Conservation (phyloP, 768 basidiomycete genomes). For the Lactarius hengduanensis region DNA sequence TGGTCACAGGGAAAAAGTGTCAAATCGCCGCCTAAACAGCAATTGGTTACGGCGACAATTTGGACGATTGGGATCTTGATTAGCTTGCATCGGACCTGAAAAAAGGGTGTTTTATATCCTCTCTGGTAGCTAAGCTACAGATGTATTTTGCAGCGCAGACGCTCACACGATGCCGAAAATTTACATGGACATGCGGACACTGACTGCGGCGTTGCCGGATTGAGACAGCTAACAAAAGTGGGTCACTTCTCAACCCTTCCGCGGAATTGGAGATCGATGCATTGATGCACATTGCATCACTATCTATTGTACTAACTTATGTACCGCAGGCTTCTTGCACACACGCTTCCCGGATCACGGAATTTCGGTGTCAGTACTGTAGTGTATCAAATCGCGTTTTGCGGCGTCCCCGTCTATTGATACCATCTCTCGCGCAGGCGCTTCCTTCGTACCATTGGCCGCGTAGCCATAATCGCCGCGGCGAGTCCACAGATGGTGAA, state of each 20-base stretch:
- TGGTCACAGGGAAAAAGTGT: too few species aligned
- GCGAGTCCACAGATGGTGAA: constrained; percentile 72
- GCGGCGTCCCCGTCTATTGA: constrained; percentile 34
- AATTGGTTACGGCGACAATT: too few species aligned
- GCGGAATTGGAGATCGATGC: not conserved
- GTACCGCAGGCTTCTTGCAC: not conserved
- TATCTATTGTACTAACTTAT: not conserved
- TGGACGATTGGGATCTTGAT: too few species aligned
- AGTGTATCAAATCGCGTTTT: not conserved
- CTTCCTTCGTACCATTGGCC: constrained; percentile 77
- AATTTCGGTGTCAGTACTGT: not conserved
- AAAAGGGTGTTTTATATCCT: too few species aligned
- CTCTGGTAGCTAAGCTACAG: too few species aligned
- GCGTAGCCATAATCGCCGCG: constrained; percentile 73
- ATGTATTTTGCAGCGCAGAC: too few species aligned
- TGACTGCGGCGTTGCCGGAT: not conserved
- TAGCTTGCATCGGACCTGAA: too few species aligned
- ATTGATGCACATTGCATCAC: not conserved
- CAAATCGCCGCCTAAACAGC: too few species aligned
- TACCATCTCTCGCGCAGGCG: constrained; percentile 73
- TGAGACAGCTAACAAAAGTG: not conserved
- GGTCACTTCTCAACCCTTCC: not conserved
- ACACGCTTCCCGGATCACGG: not conserved
- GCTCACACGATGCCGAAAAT: too few species aligned
- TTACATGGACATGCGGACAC: too few species aligned